phyloP scores from a whole-genome alignment of 2,329 filamentous ascomycete species.

The Neopestalotiopsis sp. region DNA sequence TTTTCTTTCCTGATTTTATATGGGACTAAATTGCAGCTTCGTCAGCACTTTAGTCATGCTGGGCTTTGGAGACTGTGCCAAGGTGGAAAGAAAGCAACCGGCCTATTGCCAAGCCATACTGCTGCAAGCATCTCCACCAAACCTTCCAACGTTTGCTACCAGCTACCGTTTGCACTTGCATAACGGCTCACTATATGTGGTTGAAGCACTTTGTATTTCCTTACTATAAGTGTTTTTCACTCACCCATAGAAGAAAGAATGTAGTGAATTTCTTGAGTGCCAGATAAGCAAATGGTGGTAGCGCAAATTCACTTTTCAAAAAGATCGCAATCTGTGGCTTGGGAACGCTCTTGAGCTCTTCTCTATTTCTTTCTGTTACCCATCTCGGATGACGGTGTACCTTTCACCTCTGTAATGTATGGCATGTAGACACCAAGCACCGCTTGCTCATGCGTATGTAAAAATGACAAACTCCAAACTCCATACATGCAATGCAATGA shows the following conservation, averaged over 20 bases:
- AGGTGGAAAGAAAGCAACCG: background rate
- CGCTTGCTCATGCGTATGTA: background rate
- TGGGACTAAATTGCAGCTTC: background rate
- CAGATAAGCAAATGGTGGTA: too few relatives aligned
- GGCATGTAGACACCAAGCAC: background rate
- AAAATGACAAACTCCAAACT: slow-evolving; percentile 20
- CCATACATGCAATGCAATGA: slow-evolving; percentile 27
- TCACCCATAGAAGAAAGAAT: too few relatives aligned
- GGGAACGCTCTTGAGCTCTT: background rate
- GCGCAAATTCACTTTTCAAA: too few relatives aligned
- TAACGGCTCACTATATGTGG: too few relatives aligned
- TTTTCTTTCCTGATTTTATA: background rate
- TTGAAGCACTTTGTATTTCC: too few relatives aligned
- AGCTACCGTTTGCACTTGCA: background rate
- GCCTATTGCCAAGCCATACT: background rate
- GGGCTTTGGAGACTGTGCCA: background rate
- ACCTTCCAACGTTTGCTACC: background rate
- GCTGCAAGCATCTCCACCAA: background rate
- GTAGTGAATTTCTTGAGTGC: too few relatives aligned
- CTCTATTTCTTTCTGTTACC: background rate
- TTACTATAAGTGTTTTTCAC: too few relatives aligned
- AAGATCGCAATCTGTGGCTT: too few relatives aligned
- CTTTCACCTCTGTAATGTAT: background rate
- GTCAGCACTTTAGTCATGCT: background rate
- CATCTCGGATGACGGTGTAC: background rate